These are phyloP conservation scores for Colletotrichum simmondsii DNA, from an alignment of 2,329 filamentous ascomycete species.

Conservation along the genomic window DNA sequence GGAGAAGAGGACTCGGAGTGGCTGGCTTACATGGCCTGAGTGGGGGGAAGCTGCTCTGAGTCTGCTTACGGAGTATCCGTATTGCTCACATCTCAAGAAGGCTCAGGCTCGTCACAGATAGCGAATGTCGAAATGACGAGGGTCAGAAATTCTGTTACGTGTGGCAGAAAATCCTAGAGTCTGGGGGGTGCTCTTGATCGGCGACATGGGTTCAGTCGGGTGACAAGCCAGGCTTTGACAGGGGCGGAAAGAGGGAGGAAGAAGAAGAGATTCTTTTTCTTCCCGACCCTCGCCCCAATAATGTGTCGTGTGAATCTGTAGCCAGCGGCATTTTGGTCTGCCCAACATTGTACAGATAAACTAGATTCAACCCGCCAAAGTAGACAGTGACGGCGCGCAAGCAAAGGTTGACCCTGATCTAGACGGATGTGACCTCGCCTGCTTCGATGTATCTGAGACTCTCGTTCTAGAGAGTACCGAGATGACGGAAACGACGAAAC, in stretches of 20 bases:
- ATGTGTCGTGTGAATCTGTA: background rate
- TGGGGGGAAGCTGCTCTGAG: background rate
- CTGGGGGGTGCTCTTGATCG: background rate
- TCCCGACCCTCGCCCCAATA: background rate
- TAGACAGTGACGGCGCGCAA: background rate
- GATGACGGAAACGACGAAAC: background rate
- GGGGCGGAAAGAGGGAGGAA: too few relatives aligned
- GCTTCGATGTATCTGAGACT: background rate
- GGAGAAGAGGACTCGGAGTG: too few relatives aligned
- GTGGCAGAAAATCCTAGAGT: background rate
- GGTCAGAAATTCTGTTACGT: background rate
- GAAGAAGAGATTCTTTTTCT: too few relatives aligned
- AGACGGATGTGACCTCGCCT: background rate
- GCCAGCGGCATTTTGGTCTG: background rate
- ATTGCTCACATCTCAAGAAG: background rate
- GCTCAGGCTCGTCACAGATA: background rate
- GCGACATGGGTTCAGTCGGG: background rate
- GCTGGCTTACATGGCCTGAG: too few relatives aligned
- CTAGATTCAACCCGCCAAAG: background rate
- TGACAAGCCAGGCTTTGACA: background rate
- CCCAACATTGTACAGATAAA: background rate
- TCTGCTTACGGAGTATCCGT: too few relatives aligned
- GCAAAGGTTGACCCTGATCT: background rate
- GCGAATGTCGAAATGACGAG: slow-evolving; percentile 17
- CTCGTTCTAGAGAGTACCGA: background rate